phyloP scores from a whole-genome alignment of 208 protist genomes.

The Leishmania martiniquensis region DNA sequence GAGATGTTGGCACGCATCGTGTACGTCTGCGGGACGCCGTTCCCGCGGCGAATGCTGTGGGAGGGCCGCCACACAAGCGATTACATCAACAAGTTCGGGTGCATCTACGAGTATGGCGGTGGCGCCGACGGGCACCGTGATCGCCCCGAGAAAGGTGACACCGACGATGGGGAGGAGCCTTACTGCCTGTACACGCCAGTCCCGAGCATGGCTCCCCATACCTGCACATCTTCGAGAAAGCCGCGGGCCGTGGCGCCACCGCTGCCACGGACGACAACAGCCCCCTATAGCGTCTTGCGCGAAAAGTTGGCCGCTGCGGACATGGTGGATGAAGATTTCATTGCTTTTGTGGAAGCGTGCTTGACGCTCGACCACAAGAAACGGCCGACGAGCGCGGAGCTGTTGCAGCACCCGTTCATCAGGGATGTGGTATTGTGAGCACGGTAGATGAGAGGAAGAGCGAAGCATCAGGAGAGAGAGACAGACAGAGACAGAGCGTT shows the following conservation, averaged over 20 bases:
- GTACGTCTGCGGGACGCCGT: constrained; percentile 85
- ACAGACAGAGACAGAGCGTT: too few relatives aligned
- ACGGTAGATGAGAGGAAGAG: neutral
- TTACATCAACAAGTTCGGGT: constrained; percentile 91
- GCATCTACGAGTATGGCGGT: constrained; percentile 84
- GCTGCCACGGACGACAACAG: constrained; percentile 19
- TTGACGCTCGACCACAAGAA: constrained; percentile 87
- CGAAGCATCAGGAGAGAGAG: neutral
- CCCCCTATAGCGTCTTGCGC: constrained; percentile 71
- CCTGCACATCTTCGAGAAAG: constrained; percentile 25
- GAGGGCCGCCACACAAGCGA: constrained; percentile 85
- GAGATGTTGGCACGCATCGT: constrained; percentile 95
- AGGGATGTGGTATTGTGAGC: constrained; percentile 42
- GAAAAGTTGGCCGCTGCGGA: constrained; percentile 73
- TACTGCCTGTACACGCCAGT: constrained; percentile 88
- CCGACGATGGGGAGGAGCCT: constrained; percentile 47
- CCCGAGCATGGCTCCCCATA: constrained; percentile 28
- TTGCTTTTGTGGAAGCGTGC: constrained; percentile 89
- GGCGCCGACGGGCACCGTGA: constrained; percentile 23
- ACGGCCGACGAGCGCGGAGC: constrained; percentile 73
- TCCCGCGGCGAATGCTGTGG: constrained; percentile 88
- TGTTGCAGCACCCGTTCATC: constrained; percentile 90
- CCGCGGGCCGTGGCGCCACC: neutral
- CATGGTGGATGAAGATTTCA: constrained; percentile 77
- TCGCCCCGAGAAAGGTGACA: constrained; percentile 10